phyloP scores from a whole-genome alignment of 768 basidiomycete genomes.

The Tulasnella sp. region DNA sequence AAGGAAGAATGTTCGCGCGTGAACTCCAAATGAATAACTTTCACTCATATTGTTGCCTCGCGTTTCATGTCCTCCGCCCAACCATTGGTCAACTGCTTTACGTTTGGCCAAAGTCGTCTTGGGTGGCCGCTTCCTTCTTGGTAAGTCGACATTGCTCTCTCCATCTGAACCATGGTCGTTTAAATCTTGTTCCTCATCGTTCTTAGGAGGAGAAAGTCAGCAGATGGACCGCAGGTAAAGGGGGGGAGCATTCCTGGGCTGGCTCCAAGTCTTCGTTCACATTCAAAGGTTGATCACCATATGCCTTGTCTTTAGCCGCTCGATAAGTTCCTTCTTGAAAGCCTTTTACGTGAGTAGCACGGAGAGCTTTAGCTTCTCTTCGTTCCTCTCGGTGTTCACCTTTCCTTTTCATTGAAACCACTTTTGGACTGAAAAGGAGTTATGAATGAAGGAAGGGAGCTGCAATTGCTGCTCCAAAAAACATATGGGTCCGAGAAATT shows the following conservation, averaged over 20 bases:
- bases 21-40: too few relatives aligned
- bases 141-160: slow-evolving; percentile 36
- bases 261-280: slow-evolving; percentile 73
- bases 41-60: too few relatives aligned
- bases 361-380: slow-evolving; percentile 92
- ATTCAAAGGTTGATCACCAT: slow-evolving; percentile 95
- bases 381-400: slow-evolving; percentile 87
- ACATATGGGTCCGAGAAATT: slow-evolving; percentile 81
- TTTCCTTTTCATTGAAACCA: slow-evolving; percentile 96
- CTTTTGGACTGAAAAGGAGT: slow-evolving; percentile 63
- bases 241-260: slow-evolving; percentile 34
- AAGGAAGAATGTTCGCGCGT: too few relatives aligned
- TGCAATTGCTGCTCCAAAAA: slow-evolving; percentile 27
- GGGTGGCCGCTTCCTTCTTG: slow-evolving; percentile 40
- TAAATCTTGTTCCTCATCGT: slow-evolving; percentile 46
- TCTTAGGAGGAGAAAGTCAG: slow-evolving; percentile 32
- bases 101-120: slow-evolving; percentile 58
- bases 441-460: background rate
- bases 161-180: slow-evolving; percentile 47
- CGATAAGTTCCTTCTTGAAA: slow-evolving; percentile 93
- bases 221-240: background rate
- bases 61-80: too few relatives aligned
- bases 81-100: slow-evolving; percentile 54
- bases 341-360: slow-evolving; percentile 92
- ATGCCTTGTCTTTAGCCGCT: slow-evolving; percentile 95